Evolutionary conservation across 805 yeast species (phyloP).

Genomic region (Isabelozyma rhagii): DNA sequence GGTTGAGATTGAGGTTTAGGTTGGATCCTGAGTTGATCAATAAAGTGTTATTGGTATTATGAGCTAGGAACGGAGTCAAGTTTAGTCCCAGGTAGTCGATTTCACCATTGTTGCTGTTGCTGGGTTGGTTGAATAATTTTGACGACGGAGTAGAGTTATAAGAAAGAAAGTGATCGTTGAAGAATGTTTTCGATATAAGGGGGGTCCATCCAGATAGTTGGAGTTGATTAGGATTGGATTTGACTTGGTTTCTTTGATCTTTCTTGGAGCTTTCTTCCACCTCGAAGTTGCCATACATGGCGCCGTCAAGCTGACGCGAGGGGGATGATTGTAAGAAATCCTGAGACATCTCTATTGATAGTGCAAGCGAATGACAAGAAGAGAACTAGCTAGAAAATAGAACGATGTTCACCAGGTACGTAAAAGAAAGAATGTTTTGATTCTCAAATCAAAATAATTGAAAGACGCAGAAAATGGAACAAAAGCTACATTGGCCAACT

Average conservation of each 20-base stretch:
- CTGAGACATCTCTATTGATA: conserved; percentile 18
- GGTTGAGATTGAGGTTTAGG: conserved; percentile 10
- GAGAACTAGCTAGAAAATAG: not conserved
- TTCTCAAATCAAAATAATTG: not conserved
- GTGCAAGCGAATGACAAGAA: not conserved
- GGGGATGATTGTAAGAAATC: conserved; percentile 35
- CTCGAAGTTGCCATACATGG: conserved; percentile 20
- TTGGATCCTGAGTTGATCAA: not conserved
- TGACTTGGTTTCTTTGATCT: conserved; percentile 3
- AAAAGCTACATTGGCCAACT: not conserved
- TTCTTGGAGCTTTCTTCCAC: conserved; percentile 4
- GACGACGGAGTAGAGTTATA: conserved; percentile 33
- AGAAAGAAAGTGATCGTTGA: conserved; percentile 29
- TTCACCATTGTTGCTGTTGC: conserved; percentile 5
- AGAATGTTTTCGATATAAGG: conserved; percentile 33
- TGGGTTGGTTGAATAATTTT: conserved; percentile 1
- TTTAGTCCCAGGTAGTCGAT: conserved; percentile 34
- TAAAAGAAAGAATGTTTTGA: not conserved
- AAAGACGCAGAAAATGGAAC: not conserved
- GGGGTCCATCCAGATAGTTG: conserved; percentile 43
- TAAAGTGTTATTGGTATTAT: conserved; percentile 13
- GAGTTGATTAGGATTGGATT: conserved; percentile 12
- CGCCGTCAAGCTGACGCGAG: conserved; percentile 31
- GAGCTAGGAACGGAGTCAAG: conserved; percentile 41
- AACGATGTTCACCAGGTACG: not conserved